Evolutionary conservation across 1,139 yeast genomes (phyloP).

Genomic region (Candida tropicalis): DNA sequence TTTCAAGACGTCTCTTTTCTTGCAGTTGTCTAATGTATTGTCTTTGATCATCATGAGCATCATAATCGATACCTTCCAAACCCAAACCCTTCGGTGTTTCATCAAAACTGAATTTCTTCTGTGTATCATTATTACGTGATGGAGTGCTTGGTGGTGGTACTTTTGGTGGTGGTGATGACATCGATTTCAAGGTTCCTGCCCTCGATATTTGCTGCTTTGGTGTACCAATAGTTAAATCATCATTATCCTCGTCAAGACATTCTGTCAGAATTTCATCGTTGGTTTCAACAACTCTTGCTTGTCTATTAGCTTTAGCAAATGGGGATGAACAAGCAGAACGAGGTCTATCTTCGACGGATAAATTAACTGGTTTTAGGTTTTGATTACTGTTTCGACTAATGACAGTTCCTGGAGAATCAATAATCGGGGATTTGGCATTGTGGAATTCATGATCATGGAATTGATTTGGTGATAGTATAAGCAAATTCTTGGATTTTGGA

Average conservation of each 20-base stretch:
- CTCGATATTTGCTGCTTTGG: conserved; percentile 7
- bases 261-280: conserved; percentile 29
- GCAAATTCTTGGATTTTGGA: conserved; percentile 28
- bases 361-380: conserved; percentile 8
- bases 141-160: conserved; percentile 35
- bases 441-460: conserved; percentile 41
- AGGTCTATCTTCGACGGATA: conserved; percentile 21
- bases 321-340: conserved; percentile 42
- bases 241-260: conserved; percentile 18
- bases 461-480: conserved; percentile 46
- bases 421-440: conserved; percentile 19
- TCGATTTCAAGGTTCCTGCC: conserved; percentile 11
- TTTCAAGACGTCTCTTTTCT: conserved; percentile 6
- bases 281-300: conserved; percentile 50
- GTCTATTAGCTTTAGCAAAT: conserved; percentile 47
- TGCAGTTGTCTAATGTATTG: conserved; percentile 10
- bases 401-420: conserved; percentile 13
- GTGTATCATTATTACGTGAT: conserved; percentile 6
- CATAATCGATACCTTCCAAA: conserved; percentile 39
- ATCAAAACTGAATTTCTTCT: conserved; percentile 12
- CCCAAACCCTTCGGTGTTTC: conserved; percentile 41
- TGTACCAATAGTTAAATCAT: conserved; percentile 20
- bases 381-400: conserved; percentile 9
- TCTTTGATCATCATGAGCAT: conserved; percentile 12
- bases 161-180: conserved; percentile 40